A percentile compares a stretch with the other conserved stretches of the same genome.
Conservation (phyloP, 2,329 filamentous ascomycete genomes). For the Talaromyces verruculosus region DNA sequence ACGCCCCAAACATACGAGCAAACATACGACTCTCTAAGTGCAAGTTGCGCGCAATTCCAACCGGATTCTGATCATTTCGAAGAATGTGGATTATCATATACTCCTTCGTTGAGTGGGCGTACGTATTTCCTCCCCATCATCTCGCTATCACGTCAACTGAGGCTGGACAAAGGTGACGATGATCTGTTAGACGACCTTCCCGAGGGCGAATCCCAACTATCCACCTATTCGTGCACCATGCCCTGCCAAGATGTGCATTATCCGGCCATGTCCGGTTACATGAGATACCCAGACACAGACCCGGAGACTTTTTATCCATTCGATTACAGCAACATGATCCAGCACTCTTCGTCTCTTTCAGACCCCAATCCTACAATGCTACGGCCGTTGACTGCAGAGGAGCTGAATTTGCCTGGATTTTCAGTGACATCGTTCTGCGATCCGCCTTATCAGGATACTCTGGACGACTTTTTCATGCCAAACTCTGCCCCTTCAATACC, state of each 20-base stretch:
- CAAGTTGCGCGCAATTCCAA: not conserved
- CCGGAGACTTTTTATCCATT: not conserved
- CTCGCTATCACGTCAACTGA: not conserved
- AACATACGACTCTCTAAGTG: not conserved
- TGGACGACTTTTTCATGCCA: not conserved
- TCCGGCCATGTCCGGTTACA: not conserved
- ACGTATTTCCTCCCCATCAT: not conserved
- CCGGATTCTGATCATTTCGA: not conserved
- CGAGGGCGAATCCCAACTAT: not conserved
- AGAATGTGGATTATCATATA: constrained; percentile 5
- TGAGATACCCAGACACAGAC: not conserved
- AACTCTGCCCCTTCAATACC: not conserved
- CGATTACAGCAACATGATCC: not conserved
- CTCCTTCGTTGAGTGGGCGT: constrained; percentile 7
- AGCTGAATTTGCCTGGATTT: not conserved
- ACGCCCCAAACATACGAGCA: not conserved
- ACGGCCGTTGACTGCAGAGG: not conserved
- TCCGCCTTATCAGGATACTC: not conserved
- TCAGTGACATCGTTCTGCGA: not conserved
- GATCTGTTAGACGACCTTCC: not conserved
- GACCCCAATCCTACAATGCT: not conserved
- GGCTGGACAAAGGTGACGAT: constrained; percentile 2
- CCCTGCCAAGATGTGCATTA: not conserved
- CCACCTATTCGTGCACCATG: not conserved
- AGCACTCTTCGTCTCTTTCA: not conserved